Conservation (phyloP, 177 flowering plant species). For the Tripterygium wilfordii region DNA sequence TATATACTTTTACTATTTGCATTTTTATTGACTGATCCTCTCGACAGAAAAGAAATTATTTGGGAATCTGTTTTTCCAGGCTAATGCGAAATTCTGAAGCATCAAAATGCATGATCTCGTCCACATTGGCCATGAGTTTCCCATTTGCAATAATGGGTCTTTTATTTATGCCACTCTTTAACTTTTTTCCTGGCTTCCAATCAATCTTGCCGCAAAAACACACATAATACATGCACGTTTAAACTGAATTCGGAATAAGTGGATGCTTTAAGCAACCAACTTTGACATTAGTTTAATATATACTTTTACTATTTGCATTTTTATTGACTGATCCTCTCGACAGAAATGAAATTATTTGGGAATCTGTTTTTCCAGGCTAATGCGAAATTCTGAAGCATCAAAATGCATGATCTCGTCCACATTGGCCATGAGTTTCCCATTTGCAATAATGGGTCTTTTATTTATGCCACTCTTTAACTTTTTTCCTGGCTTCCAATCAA, state of each 20-base stretch:
- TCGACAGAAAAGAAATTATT: constrained; percentile 17
- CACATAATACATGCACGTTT: too few relatives aligned
- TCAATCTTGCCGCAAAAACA: too few relatives aligned
- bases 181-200: too few relatives aligned
- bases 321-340: constrained; percentile 20
- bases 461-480: too few relatives aligned
- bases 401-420: constrained; percentile 1
- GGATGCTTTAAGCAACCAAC: constrained; percentile 32
- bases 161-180: too few relatives aligned
- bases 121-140: constrained; percentile 11
- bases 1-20: constrained; percentile 18
- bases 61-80: constrained; percentile 21
- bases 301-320: constrained; percentile 20
- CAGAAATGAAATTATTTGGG: constrained; percentile 19
- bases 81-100: constrained; percentile 8
- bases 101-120: constrained; percentile 1
- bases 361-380: constrained; percentile 18
- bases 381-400: constrained; percentile 9
- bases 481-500: too few relatives aligned
- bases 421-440: constrained; percentile 10
- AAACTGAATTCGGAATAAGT: constrained; percentile 22
- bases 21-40: constrained; percentile 22
- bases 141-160: too few relatives aligned
- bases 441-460: too few relatives aligned
- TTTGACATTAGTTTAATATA: constrained; percentile 21